Evolutionary conservation across 2,329 filamentous ascomycete genomes (phyloP).

Genomic region (Penicillium concentricum): DNA sequence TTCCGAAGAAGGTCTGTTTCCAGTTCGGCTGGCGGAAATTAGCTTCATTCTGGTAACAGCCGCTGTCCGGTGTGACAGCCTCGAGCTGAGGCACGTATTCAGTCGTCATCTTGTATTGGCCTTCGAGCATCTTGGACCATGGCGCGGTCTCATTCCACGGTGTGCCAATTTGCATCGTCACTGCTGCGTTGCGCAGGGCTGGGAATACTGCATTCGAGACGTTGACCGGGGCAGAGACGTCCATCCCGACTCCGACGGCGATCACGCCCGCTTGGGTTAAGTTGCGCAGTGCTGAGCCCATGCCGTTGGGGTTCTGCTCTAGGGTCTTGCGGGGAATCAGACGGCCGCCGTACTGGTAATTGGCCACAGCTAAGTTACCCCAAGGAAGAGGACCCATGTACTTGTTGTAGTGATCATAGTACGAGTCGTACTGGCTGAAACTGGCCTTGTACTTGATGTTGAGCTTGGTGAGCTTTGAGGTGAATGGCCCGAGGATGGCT

Average conservation of each 20-base stretch:
- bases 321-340: conserved; percentile 38
- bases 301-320: conserved; percentile 26
- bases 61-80: conserved; percentile 39
- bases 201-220: conserved; percentile 43
- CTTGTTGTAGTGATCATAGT: conserved; percentile 36
- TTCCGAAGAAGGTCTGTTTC: conserved; percentile 44
- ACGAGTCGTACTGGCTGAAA: conserved; percentile 32
- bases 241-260: conserved; percentile 41
- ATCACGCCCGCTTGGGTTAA: conserved; percentile 35
- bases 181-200: conserved; percentile 39
- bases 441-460: conserved; percentile 33
- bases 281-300: conserved; percentile 34
- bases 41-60: conserved; percentile 46
- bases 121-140: conserved; percentile 35
- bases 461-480: conserved; percentile 39
- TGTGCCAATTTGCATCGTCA: conserved; percentile 37
- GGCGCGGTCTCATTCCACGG: conserved; percentile 41
- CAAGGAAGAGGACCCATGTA: conserved; percentile 33
- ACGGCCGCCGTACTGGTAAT: conserved; percentile 33
- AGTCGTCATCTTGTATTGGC: conserved; percentile 42
- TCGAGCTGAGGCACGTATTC: conserved; percentile 40
- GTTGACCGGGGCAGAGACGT: conserved; percentile 38
- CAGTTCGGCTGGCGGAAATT: conserved; percentile 44
- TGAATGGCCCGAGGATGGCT: conserved; percentile 47
- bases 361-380: conserved; percentile 27